phyloP scores from a whole-genome alignment of 768 basidiomycete genomes.

The Lyophyllum decastes region DNA sequence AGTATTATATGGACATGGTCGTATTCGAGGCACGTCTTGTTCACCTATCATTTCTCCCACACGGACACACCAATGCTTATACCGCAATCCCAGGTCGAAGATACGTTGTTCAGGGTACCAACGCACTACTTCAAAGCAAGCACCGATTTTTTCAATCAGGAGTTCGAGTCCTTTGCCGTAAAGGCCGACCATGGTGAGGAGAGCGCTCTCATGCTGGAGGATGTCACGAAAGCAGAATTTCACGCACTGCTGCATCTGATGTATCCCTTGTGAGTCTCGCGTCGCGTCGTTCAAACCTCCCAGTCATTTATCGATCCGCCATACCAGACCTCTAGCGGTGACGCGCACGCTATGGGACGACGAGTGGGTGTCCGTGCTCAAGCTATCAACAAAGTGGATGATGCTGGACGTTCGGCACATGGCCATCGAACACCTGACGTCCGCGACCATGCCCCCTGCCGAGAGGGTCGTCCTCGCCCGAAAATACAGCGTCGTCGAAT shows the following conservation, averaged over 20 bases:
- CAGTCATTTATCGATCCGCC: not conserved
- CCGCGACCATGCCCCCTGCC: slow-evolving; percentile 1
- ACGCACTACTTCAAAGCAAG: slow-evolving; percentile 5
- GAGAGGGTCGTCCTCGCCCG: slow-evolving; percentile 8
- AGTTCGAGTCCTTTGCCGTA: not conserved
- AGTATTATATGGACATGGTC: slow-evolving; percentile 10
- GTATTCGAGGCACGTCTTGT: slow-evolving; percentile 6
- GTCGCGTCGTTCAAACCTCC: not conserved
- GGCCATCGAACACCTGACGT: slow-evolving; percentile 12
- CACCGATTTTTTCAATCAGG: slow-evolving; percentile 6
- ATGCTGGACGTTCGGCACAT: slow-evolving; percentile 15
- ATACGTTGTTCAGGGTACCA: slow-evolving; percentile 8
- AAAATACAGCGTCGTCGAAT: slow-evolving; percentile 2
- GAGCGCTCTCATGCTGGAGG: not conserved
- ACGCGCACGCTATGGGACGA: slow-evolving; percentile 2
- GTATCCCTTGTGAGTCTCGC: slow-evolving; percentile 7
- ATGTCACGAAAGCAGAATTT: slow-evolving; percentile 10
- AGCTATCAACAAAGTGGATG: slow-evolving; percentile 14
- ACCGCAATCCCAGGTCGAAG: slow-evolving; percentile 4
- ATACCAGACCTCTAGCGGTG: not conserved
- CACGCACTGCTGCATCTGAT: slow-evolving; percentile 12
- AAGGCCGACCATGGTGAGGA: not conserved
- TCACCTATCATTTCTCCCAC: not conserved
- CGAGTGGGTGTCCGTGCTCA: slow-evolving; percentile 15
- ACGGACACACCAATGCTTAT: not conserved